Base-by-base conservation (phyloP, 2,329 filamentous ascomycete species). In the Neofusicoccum parvum region DNA sequence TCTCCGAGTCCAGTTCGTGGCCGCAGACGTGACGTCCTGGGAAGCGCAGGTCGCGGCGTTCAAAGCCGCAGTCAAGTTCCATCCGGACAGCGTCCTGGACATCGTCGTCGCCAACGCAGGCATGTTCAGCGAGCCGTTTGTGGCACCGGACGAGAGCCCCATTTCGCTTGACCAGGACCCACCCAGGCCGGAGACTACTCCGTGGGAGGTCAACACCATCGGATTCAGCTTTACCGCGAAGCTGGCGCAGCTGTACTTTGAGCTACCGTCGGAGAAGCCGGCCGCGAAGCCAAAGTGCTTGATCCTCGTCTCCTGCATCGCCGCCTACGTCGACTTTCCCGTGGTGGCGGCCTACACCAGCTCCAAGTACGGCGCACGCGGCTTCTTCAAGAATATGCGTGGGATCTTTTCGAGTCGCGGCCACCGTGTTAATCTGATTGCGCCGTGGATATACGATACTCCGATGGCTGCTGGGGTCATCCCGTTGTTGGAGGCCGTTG, bases 101-200 rank as follows among this genome's bases (percentile, higher is more conserved):
- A 56, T 76, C 17, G 73, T 75, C 3, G 68, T 76, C 3, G 69
- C 75, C 6, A 70, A 68, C 23, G 75, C 76, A 2, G 76, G 75
- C 36, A 68, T 76, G 10, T 66, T 72, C 49, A 68, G 67, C 2
- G 67, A 73, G 46, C 72, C 71, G 11, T 59, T 75, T 10, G 67
- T 74, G 51, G 69, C 71, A 20, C 72, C 71, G 67, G 67, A 69
- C 17, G 66, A 70, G 27, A 43, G 46, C 5, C 58, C 56, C 7
- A 43, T 43, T 6, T 66, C 66, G 5, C 48, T 70, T 10, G 66
- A 70, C 15, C 53, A 65, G 5, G 43, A 68, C 14, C 70, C 70
- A 2, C 66, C 72, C 17, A 59, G 69, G 43, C 71, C 72, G 34
- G 54, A 67, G 3, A 69, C 68, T 23, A 59, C 51, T 15, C 66